Evolutionary conservation across 495 filamentous ascomycete species (phyloP).

Genomic region (Daldinia caldariorum): DNA sequence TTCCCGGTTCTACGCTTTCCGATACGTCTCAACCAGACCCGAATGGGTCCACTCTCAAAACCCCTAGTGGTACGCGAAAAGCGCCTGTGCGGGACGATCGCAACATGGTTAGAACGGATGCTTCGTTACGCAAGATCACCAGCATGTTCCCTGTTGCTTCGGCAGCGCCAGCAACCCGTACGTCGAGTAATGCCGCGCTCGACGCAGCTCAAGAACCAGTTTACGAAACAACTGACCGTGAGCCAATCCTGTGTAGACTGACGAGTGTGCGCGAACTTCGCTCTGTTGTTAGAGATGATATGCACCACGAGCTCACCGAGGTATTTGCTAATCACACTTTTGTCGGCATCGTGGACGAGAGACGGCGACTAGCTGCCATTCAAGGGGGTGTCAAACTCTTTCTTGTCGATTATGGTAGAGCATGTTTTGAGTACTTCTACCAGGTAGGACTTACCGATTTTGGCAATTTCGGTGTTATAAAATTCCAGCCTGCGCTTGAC

Average conservation of each 20-base stretch:
- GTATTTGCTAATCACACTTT: conserved; percentile 91
- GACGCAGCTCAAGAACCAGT: conserved; percentile 60
- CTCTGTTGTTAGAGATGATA: conserved; percentile 78
- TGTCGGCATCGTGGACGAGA: conserved; percentile 90
- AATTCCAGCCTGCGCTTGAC: conserved; percentile 77
- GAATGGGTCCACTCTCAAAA: conserved; percentile 49
- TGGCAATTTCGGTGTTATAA: conserved; percentile 89
- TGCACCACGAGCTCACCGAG: conserved; percentile 91
- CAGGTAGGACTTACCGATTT: conserved; percentile 97
- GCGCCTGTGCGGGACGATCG: conserved; percentile 78
- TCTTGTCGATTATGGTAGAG: conserved; percentile 91
- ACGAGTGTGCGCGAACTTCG: conserved; percentile 86
- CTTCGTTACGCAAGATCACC: conserved; percentile 92
- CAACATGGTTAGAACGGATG: conserved; percentile 90
- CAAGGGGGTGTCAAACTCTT: conserved; percentile 94
- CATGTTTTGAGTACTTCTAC: conserved; percentile 93
- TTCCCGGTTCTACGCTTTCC: conserved; percentile 71
- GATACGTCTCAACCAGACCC: conserved; percentile 46
- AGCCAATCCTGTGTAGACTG: conserved; percentile 72
- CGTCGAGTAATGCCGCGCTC: conserved; percentile 39
- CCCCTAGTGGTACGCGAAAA: conserved; percentile 52
- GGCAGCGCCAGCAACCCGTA: conserved; percentile 27
- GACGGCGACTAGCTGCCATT: conserved; percentile 86
- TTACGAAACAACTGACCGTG: conserved; percentile 76
- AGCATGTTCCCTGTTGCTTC: conserved; percentile 78